Evolutionary conservation across 23 red algal genomes (phyloP), one percentile per base, ranked within the genome.

Genomic region (Pyropia haitanensis): DNA sequence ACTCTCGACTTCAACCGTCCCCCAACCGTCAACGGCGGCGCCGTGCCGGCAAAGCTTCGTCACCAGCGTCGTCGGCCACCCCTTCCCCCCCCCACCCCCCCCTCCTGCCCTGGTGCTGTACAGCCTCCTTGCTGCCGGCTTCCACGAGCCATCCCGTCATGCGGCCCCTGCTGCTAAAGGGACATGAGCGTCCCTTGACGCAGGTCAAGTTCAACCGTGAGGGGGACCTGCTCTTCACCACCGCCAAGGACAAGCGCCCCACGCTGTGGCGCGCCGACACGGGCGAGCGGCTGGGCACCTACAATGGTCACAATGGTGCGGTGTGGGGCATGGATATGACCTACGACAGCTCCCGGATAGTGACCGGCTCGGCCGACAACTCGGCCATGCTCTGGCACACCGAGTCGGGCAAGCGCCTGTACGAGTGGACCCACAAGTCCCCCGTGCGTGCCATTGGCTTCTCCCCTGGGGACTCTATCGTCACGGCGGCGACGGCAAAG

Each of bases 251-350:
- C 48, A 90, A 84, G 32, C 59, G 71, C n/a, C 86, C 85, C 2
- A 98, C 76, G 16, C 66, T 88, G 24, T 98, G 85, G 85, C 75
- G 80, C 58, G 60, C 94, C 17, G 75, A 65, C 55, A 91, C 71
- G 32, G 92, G 92, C 28, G 94, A 91, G 65, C 72, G 94, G 28
- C 51, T 98, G n/a, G 94, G 94, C 63, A 98, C 94, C 5, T 98
- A 82, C 71, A 75, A 78, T 18, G 94, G 94, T 21, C 94, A 98
- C 58, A 88, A 86, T 39, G 94, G 94, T 72, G 85, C 94, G 30
- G 83, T 98, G 21, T 80, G 80, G 68, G 67, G 81, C 31, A 90
- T 85, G 18, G 85, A 87, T 76, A 75, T 98, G 23, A 85, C 76
- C 54, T 83, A 64, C n/a, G 72, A 90, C 56, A 81, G 72, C 14